Percentiles rank a stretch among this genome's conserved stretches.
These are phyloP conservation scores for Neurospora sp. DNA, from an alignment of 495 filamentous ascomycete species.

Conservation along the genomic window DNA sequence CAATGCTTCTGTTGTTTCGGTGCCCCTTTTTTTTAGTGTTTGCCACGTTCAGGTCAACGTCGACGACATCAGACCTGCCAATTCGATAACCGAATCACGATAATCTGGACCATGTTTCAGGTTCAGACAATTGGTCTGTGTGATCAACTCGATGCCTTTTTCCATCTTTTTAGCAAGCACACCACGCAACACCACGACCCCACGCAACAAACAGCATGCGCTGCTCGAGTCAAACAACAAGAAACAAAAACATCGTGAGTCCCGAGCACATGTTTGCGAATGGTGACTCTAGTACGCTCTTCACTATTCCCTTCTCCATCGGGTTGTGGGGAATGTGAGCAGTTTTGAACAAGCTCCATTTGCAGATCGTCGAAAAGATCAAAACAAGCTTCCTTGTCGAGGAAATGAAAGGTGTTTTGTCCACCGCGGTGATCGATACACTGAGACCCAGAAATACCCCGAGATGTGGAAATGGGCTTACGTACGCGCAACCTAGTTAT, in stretches of 20 bases:
- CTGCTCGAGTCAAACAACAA: background rate
- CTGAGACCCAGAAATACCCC: background rate
- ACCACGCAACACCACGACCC: background rate
- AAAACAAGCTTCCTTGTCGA: background rate
- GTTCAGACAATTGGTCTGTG: background rate
- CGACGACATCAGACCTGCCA: background rate
- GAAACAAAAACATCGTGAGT: background rate
- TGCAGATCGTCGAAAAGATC: background rate
- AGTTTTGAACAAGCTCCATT: background rate
- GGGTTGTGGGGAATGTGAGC: background rate
- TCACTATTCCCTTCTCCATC: background rate
- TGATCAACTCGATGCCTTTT: background rate
- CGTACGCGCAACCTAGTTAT: background rate
- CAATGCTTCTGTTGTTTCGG: background rate
- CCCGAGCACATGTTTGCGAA: background rate
- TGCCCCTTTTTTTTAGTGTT: background rate
- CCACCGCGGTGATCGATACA: background rate
- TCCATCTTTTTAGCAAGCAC: background rate
- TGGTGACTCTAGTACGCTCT: background rate
- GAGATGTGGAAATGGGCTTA: background rate
- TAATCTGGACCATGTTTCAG: background rate
- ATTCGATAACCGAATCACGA: background rate
- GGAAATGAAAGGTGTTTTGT: background rate
- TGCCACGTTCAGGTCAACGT: background rate
- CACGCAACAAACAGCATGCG: background rate